Conservation (phyloP, 176 grass and related monocot genomes). For the Pontederia crassipes region DNA sequence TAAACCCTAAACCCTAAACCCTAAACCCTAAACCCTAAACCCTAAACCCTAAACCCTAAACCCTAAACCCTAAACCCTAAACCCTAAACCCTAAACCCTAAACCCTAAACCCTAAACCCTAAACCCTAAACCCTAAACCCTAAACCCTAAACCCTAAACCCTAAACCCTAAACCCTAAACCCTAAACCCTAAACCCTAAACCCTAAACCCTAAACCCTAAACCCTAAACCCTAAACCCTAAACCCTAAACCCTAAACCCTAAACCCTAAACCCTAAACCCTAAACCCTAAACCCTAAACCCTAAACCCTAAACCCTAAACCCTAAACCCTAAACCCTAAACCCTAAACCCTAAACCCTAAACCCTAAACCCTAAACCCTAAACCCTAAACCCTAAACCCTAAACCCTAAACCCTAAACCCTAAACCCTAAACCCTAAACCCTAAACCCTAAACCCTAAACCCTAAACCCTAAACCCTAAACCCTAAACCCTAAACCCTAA, state of each 20-base stretch:
- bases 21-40: constrained; percentile 2
- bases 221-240: not conserved
- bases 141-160: not conserved
- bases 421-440: not conserved
- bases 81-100: not conserved
- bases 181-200: not conserved
- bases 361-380: not conserved
- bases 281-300: not conserved
- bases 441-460: not conserved
- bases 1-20: constrained; percentile 5
- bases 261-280: not conserved
- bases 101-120: not conserved
- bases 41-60: not conserved
- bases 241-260: not conserved
- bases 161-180: not conserved
- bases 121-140: not conserved
- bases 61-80: not conserved
- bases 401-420: not conserved
- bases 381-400: not conserved
- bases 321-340: not conserved
- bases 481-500: not conserved
- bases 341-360: not conserved
- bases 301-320: not conserved
- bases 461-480: not conserved
- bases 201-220: not conserved